phyloP scores from a whole-genome alignment of 768 basidiomycete genomes.

The Xanthoconium purpureum region DNA sequence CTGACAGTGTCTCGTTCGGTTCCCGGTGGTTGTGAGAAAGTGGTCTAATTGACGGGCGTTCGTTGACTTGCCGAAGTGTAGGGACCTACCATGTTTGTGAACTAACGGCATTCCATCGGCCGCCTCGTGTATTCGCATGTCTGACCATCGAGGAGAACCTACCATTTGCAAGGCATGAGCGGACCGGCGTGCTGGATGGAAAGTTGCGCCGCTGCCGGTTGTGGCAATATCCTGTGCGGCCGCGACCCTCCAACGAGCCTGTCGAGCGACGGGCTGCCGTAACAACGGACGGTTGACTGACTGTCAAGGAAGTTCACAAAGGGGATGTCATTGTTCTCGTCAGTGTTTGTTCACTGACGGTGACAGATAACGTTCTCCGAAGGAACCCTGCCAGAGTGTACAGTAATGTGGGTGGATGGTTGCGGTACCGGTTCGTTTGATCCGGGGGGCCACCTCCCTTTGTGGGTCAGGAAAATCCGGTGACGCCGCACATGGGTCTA shows the following conservation, averaged over 20 bases:
- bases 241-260: not conserved
- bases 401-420: not conserved
- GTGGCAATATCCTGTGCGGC: not conserved
- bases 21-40: not conserved
- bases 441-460: not conserved
- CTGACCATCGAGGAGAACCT: no score
- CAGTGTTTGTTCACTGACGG: not conserved
- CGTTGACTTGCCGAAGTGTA: not conserved
- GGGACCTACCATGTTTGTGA: not conserved
- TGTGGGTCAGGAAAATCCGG: slow-evolving; percentile 5
- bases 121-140: not conserved
- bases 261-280: not conserved
- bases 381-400: not conserved
- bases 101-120: slow-evolving; percentile 4
- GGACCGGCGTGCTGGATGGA: not conserved
- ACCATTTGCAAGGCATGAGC: not conserved
- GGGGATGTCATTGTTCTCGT: not conserved
- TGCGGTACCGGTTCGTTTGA: slow-evolving; percentile 12
- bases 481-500: slow-evolving; percentile 5
- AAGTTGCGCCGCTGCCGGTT: not conserved
- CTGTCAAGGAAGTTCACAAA: not conserved
- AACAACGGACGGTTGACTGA: not conserved
- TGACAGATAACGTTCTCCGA: not conserved
- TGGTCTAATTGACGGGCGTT: slow-evolving; percentile 8
- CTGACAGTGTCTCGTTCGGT: slow-evolving; percentile 1